These are phyloP conservation scores for Raddia distichophylla DNA, from an alignment of 176 grass and related monocot species.

Conservation along the genomic window DNA sequence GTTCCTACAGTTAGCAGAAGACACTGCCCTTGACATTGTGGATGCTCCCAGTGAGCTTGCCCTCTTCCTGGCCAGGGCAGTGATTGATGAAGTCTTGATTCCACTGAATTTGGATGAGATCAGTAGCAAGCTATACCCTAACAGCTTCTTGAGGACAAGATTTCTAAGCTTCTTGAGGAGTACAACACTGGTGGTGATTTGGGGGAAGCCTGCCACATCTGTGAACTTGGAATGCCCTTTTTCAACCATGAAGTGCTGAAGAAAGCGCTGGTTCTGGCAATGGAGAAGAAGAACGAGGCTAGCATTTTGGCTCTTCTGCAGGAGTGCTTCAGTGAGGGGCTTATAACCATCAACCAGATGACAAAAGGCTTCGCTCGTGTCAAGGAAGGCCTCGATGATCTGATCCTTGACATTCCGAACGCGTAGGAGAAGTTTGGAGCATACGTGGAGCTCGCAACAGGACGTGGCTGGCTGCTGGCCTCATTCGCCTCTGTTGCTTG, in stretches of 20 bases:
- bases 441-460: constrained; percentile 55
- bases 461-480: constrained; percentile 61
- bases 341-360: constrained; percentile 92
- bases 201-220: constrained; percentile 74
- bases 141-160: constrained; percentile 86
- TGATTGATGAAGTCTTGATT: constrained; percentile 78
- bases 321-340: constrained; percentile 72
- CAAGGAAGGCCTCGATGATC: constrained; percentile 73
- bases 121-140: constrained; percentile 51
- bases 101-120: constrained; percentile 81
- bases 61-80: constrained; percentile 82
- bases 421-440: constrained; percentile 64
- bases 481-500: constrained; percentile 41
- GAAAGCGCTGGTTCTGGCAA: constrained; percentile 76
- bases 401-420: constrained; percentile 75
- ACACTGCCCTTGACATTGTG: constrained; percentile 73
- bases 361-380: constrained; percentile 69
- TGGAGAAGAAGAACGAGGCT: constrained; percentile 74
- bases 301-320: constrained; percentile 60
- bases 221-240: constrained; percentile 80
- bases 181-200: constrained; percentile 70
- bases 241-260: constrained; percentile 97
- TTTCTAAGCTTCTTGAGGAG: constrained; percentile 76
- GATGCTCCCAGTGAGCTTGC: constrained; percentile 86
- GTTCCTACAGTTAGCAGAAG: constrained; percentile 78